These are phyloP conservation scores for Triticum turgidum DNA, from an alignment of 176 grass and related monocot genomes.

Conservation along the genomic window DNA sequence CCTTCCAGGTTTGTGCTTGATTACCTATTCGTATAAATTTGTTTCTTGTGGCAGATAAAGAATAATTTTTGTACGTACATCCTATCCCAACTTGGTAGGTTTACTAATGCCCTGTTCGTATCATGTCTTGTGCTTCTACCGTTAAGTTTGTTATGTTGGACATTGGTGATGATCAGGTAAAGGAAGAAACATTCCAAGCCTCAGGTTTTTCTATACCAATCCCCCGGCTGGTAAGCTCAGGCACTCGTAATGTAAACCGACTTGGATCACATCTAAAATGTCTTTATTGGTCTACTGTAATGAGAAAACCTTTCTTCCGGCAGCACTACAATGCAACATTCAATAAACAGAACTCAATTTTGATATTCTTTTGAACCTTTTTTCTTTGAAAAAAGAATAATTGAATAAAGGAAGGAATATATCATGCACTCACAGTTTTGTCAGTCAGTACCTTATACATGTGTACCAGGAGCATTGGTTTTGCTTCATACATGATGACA, in stretches of 20 bases:
- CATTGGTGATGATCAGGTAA: not conserved
- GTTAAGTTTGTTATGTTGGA: not conserved
- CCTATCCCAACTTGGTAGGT: not conserved
- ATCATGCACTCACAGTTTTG: not conserved
- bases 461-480: not conserved
- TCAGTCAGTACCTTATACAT: not conserved
- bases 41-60: not conserved
- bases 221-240: not conserved
- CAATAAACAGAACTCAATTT: not conserved
- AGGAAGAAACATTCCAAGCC: not conserved
- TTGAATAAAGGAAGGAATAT: not conserved
- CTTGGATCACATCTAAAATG: not conserved
- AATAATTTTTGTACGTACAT: not conserved
- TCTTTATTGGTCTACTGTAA: not conserved
- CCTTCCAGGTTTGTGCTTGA: not conserved
- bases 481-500: not conserved
- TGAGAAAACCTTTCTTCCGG: not conserved
- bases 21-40: not conserved
- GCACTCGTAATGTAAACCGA: not conserved
- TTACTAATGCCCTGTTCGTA: not conserved
- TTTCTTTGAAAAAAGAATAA: not conserved
- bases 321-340: not conserved
- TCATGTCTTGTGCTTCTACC: not conserved
- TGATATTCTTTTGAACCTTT: not conserved
- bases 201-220: not conserved